Percentiles rank a stretch among this genome's conserved stretches.
phyloP scores from a whole-genome alignment of 352 stramenopile genomes.

The Peronosclerospora sorghi region DNA sequence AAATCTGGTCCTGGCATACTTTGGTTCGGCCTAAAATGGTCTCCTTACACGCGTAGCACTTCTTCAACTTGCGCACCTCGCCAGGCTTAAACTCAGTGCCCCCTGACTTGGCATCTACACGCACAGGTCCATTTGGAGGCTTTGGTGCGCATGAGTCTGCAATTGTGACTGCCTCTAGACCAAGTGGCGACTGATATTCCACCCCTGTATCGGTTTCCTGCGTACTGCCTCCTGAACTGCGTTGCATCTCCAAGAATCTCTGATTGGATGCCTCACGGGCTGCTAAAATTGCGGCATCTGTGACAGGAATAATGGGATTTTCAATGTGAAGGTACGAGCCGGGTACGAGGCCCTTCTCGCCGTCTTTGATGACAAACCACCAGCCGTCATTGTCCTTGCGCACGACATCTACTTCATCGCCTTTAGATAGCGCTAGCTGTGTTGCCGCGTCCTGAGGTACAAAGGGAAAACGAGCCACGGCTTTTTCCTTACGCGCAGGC shows the following conservation, averaged over 20 bases:
- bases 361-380: conserved; percentile 74
- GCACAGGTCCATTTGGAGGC: conserved; percentile 22
- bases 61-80: conserved; percentile 55
- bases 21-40: conserved; percentile 76
- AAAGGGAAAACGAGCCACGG: conserved; percentile 68
- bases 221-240: conserved; percentile 12
- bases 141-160: conserved; percentile 25
- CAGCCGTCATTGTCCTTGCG: conserved; percentile 75
- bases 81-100: conserved; percentile 49
- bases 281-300: conserved; percentile 48
- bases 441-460: conserved; percentile 55
- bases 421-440: conserved; percentile 59
- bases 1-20: conserved; percentile 65
- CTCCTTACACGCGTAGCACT: conserved; percentile 74
- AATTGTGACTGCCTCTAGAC: conserved; percentile 21
- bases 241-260: conserved; percentile 46
- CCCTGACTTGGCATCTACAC: conserved; percentile 47
- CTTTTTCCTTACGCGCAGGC: conserved; percentile 45
- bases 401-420: conserved; percentile 62
- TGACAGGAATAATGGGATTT: conserved; percentile 42
- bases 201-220: conserved; percentile 16
- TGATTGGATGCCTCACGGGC: conserved; percentile 70
- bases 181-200: conserved; percentile 31
- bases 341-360: conserved; percentile 71
- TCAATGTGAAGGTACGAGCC: conserved; percentile 65